These are phyloP conservation scores for Grosmannia clavigera DNA, from an alignment of 2,329 filamentous ascomycete species.

Conservation along the genomic window DNA sequence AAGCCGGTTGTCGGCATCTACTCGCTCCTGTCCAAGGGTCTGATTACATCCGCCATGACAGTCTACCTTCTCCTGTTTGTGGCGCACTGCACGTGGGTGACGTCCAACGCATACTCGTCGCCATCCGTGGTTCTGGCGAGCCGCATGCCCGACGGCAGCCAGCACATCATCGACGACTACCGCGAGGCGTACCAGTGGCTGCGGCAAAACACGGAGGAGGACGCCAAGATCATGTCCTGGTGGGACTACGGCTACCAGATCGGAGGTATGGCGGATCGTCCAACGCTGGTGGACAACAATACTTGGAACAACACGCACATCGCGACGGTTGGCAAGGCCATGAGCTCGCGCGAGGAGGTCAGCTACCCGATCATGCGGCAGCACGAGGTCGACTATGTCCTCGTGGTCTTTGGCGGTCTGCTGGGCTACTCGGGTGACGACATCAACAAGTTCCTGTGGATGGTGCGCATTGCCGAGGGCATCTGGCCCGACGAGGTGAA, in stretches of 20 bases:
- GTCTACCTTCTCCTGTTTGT: slow-evolving; percentile 88
- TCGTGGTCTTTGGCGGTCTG: slow-evolving; percentile 91
- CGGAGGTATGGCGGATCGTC: slow-evolving; percentile 95
- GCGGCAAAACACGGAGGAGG: slow-evolving; percentile 85
- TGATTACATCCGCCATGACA: slow-evolving; percentile 60
- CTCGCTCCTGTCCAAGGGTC: slow-evolving; percentile 61
- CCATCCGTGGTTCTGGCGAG: slow-evolving; percentile 94
- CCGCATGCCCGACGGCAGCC: slow-evolving; percentile 80
- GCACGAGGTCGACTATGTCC: slow-evolving; percentile 97
- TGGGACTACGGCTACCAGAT: slow-evolving; percentile 99
- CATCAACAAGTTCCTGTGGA: slow-evolving; percentile 99
- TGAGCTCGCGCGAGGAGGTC: slow-evolving; percentile 95
- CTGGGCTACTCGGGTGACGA: slow-evolving; percentile 96
- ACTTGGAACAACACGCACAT: slow-evolving; percentile 99
- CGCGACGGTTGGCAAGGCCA: slow-evolving; percentile 95
- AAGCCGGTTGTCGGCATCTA: slow-evolving; percentile 76
- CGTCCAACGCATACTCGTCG: slow-evolving; percentile 96
- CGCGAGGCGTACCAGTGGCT: slow-evolving; percentile 99
- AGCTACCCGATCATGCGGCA: slow-evolving; percentile 98
- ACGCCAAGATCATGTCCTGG: slow-evolving; percentile 99
- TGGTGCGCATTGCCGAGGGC: slow-evolving; percentile 97
- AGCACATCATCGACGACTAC: slow-evolving; percentile 99
- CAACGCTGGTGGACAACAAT: slow-evolving; percentile 97
- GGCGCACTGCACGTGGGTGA: slow-evolving; percentile 97
- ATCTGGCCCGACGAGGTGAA: slow-evolving; percentile 99